phyloP scores from a whole-genome alignment of 805 yeast genomes.

The Hanseniaspora valbyensis region DNA sequence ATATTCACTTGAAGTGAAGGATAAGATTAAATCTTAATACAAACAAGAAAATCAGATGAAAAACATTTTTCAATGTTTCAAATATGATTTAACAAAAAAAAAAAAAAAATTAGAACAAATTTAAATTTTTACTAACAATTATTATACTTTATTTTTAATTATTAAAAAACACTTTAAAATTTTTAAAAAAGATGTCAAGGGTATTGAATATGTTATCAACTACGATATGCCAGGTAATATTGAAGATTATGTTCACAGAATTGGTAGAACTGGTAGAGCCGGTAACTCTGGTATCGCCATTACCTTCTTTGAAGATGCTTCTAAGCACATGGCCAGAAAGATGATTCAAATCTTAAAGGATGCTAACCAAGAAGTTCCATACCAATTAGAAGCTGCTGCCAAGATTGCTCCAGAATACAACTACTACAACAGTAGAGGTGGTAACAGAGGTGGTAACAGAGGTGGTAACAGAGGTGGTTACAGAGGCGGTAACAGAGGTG shows the following conservation, averaged over 20 bases:
- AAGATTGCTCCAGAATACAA: conserved; percentile 62
- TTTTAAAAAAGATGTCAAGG: conserved; percentile 73
- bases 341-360: conserved; percentile 82
- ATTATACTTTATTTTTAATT: neutral
- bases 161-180: neutral
- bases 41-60: neutral
- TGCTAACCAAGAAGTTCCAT: conserved; percentile 86
- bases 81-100: neutral
- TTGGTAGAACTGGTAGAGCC: conserved; percentile 99
- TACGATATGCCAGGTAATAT: conserved; percentile 96
- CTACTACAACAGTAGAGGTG: conserved; percentile 45
- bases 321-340: conserved; percentile 80
- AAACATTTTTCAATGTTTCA: too few relatives aligned
- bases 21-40: too few relatives aligned
- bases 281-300: conserved; percentile 93
- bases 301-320: conserved; percentile 82
- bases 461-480: conserved; percentile 37
- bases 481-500: conserved; percentile 27
- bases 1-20: too few relatives aligned
- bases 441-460: conserved; percentile 47
- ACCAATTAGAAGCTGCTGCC: conserved; percentile 63
- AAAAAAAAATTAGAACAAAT: neutral
- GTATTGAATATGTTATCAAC: conserved; percentile 86
- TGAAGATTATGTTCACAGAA: conserved; percentile 97
- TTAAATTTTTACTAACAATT: conserved; percentile 12